phyloP scores from a whole-genome alignment of 257 asterid genomes.

The Solanum clarkiae region DNA sequence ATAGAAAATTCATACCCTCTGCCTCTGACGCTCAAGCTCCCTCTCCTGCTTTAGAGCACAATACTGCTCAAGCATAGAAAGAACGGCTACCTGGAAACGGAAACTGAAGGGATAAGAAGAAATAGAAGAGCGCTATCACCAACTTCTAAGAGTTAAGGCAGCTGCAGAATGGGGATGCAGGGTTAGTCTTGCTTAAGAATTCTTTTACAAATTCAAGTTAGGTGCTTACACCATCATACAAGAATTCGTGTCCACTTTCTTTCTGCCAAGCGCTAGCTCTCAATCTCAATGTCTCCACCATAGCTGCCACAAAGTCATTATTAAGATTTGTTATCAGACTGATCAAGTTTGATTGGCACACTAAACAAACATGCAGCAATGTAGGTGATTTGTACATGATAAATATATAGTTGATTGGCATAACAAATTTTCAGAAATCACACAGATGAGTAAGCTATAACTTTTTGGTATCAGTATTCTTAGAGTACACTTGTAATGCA shows the following conservation, averaged over 20 bases:
- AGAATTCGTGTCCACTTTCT: constrained; percentile 57
- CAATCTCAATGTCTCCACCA: constrained; percentile 54
- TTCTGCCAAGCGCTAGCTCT: constrained; percentile 69
- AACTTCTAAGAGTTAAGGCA: background rate
- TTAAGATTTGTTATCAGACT: background rate
- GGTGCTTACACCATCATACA: constrained; percentile 71
- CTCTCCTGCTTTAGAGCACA: constrained; percentile 49
- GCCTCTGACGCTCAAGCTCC: constrained; percentile 72
- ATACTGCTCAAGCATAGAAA: constrained; percentile 62
- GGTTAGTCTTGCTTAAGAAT: background rate
- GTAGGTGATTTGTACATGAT: background rate
- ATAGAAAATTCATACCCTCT: constrained; percentile 40
- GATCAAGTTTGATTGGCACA: background rate
- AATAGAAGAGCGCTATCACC: background rate
- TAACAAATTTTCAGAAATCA: background rate
- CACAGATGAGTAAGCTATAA: background rate
- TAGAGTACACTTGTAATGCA: background rate
- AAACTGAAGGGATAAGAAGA: background rate
- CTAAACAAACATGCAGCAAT: background rate
- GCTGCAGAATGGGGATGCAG: background rate
- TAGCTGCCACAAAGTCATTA: constrained; percentile 24
- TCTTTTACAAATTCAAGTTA: background rate
- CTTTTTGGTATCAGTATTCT: background rate
- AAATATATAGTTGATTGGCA: background rate
- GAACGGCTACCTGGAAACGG: constrained; percentile 48